Percentiles rank a stretch among this genome's conserved stretches.
phyloP scores from a whole-genome alignment of 2,329 filamentous ascomycete species.

The Ophiobolus disseminans region DNA sequence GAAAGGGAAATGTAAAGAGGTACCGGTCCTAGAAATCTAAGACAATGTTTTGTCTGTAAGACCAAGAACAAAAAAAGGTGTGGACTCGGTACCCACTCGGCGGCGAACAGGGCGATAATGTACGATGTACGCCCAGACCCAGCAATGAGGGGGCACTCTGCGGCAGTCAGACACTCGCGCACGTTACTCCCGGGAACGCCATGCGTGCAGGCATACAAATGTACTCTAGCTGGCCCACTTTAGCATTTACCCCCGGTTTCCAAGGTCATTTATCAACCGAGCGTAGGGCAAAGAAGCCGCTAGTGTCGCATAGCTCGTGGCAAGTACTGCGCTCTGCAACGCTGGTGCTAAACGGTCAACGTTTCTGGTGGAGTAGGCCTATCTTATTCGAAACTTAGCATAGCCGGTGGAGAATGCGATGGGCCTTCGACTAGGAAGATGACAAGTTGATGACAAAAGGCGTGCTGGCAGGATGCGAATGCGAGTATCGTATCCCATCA shows the following conservation, averaged over 20 bases:
- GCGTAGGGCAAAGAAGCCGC: neutral
- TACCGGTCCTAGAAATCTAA: too few species aligned
- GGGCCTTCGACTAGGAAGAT: neutral
- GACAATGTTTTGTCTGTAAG: too few species aligned
- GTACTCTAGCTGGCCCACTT: constrained; percentile 21
- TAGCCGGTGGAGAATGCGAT: neutral
- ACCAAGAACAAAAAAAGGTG: too few species aligned
- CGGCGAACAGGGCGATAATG: constrained; percentile 27
- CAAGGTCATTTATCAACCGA: constrained; percentile 9
- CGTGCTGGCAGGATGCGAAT: neutral
- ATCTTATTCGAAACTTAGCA: constrained; percentile 12
- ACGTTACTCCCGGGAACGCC: constrained; percentile 7
- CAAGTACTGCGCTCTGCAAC: constrained; percentile 1
- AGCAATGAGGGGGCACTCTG: constrained; percentile 4
- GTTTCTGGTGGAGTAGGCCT: neutral
- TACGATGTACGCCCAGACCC: constrained; percentile 21
- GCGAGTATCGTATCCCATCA: too few species aligned
- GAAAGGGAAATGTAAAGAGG: neutral
- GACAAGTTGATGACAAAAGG: neutral
- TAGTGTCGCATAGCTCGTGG: constrained; percentile 14
- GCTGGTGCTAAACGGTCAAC: neutral
- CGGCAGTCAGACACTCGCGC: constrained; percentile 4
- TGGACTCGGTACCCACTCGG: constrained; percentile 1
- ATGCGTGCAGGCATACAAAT: constrained; percentile 6
- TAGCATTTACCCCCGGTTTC: constrained; percentile 14